A percentile compares a stretch with the other conserved stretches of the same genome.
Evolutionary conservation across 2,329 filamentous ascomycete genomes (phyloP).

Genomic region (Helicocarpus griseus): DNA sequence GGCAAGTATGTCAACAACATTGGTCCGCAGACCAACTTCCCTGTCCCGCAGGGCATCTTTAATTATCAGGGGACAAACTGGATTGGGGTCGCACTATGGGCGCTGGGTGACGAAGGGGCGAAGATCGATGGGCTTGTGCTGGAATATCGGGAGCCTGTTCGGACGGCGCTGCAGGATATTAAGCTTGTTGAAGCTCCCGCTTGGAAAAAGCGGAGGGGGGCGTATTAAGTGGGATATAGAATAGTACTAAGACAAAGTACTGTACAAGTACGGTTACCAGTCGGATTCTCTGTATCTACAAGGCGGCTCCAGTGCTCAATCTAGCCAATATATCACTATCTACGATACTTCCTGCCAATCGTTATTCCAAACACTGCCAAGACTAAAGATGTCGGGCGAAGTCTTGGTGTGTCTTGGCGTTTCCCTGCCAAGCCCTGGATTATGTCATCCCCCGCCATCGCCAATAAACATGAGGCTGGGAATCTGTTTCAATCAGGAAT

Average conservation of each 20-base stretch:
- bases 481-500: background rate
- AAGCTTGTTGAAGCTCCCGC: conserved; percentile 36
- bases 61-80: conserved; percentile 63
- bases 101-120: conserved; percentile 47
- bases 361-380: too few species aligned
- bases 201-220: conserved; percentile 39
- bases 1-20: conserved; percentile 59
- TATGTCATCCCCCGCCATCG: conserved; percentile 12
- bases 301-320: background rate
- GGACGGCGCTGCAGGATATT: conserved; percentile 41
- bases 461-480: conserved; percentile 7
- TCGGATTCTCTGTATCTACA: too few species aligned
- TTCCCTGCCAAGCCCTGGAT: conserved; percentile 1
- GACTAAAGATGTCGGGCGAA: background rate
- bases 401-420: background rate
- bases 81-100: conserved; percentile 60
- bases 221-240: conserved; percentile 40
- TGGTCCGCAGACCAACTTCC: conserved; percentile 63
- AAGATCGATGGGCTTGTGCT: conserved; percentile 47
- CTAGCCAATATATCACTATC: background rate
- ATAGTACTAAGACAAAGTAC: too few species aligned
- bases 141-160: conserved; percentile 40
- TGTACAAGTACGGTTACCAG: too few species aligned
- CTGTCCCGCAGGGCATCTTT: conserved; percentile 63
- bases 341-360: background rate